Evolutionary conservation across 2,329 filamentous ascomycete genomes (phyloP), one percentile per base, ranked within the genome.

Genomic region (Bipolaris sorokiniana): DNA sequence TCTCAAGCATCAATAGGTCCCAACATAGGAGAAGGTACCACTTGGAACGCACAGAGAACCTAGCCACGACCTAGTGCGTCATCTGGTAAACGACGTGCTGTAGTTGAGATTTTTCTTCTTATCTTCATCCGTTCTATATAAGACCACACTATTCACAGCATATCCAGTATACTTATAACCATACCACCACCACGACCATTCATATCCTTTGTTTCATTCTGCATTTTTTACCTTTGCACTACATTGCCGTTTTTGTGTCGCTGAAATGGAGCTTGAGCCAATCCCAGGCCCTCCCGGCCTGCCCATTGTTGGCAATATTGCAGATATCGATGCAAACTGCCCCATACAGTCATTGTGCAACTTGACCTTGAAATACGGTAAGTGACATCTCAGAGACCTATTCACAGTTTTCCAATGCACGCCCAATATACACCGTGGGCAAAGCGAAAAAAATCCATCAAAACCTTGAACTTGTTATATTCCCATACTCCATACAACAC

Each of bases 311-410:
- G 89, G 89, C 26, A 89, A 91, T 64, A 70, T 89, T 28, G 77
- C 79, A 51, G 86, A 90, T 61, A 82, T 92, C 60, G 84, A 88
- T 56, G 75, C 81, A 0, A 81, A 83, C n/a, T 79, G 83, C 20
- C 84, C 88, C 0, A 70, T 85, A 2, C 76, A 80, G 20, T 86
- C 86, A 22, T 73, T 90, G 18, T 70, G 75, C 5, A 79, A 82
- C 10, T 77, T 91, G 47, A 84, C 86, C 22, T 84, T 90, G 38
- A 85, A 82, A 57, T 90, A 90, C 76, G 89, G 88, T 88, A 68
- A 63, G 76, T 45, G 3, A 5, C 3, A 18, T 15, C 9, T 10
- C 20, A 1, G 16, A 5, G 4, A 20, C 7, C n/a, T 10, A 4
- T 3, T 5, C 20, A 18, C 10, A 20, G 10, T 2, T 3, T 7